These are phyloP conservation scores for Didymella pinodella DNA, from an alignment of 2,329 filamentous ascomycete species.

Conservation along the genomic window DNA sequence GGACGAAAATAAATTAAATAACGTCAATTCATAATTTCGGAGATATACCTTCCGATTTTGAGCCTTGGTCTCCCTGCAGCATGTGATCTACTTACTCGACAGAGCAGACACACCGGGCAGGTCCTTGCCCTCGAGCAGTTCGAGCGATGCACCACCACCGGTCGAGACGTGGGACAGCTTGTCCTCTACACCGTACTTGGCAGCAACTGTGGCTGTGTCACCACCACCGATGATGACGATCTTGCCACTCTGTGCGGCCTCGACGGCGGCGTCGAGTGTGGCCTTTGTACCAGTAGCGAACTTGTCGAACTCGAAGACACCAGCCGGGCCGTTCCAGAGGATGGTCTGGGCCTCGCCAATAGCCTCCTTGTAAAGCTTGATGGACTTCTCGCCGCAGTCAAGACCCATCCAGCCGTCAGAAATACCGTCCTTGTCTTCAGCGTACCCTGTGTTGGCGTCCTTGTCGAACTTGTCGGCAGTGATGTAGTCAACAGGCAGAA, in stretches of 20 bases:
- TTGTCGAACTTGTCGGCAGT: constrained; percentile 94
- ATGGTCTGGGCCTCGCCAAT: constrained; percentile 93
- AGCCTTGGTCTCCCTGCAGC: constrained; percentile 30
- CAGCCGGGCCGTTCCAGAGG: constrained; percentile 97
- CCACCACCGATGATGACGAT: constrained; percentile 99
- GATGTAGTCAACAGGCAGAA: constrained; percentile 93
- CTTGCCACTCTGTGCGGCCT: constrained; percentile 81
- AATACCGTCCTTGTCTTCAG: constrained; percentile 87
- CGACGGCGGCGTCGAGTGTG: constrained; percentile 87
- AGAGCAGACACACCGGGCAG: constrained; percentile 92
- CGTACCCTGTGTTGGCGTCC: constrained; percentile 80
- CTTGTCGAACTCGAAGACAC: constrained; percentile 96
- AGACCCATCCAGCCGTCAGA: constrained; percentile 98
- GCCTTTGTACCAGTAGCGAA: constrained; percentile 93
- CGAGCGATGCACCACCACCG: constrained; percentile 91
- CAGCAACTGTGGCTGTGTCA: constrained; percentile 96
- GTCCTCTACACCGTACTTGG: constrained; percentile 94
- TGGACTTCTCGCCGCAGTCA: constrained; percentile 88
- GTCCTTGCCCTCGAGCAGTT: constrained; percentile 97
- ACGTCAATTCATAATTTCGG: constrained; percentile 47
- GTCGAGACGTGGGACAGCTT: constrained; percentile 99
- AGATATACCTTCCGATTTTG: constrained; percentile 45
- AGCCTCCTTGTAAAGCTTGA: constrained; percentile 86
- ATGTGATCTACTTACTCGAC: constrained; percentile 70
- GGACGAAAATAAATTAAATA: constrained; percentile 36